Percentiles rank a stretch among this genome's conserved stretches.
Evolutionary conservation across 2,329 filamentous ascomycete genomes (phyloP).

Genomic region (Scleromitrula shiraiana): DNA sequence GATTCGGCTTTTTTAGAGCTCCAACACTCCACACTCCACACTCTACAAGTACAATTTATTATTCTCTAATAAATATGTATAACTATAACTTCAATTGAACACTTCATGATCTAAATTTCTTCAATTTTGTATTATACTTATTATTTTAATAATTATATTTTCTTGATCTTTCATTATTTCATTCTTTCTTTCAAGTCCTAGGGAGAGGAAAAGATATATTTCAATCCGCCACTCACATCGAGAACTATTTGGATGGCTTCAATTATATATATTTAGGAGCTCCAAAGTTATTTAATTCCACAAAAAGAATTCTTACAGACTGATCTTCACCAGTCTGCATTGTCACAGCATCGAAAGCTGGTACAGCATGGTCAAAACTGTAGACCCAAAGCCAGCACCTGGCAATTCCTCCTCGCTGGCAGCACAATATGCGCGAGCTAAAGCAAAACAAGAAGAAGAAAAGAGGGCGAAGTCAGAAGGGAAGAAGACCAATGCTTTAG

Average conservation of each 20-base stretch:
- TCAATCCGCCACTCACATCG: too few species aligned
- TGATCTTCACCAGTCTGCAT: background rate
- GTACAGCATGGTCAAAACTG: slow-evolving; percentile 14
- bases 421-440: slow-evolving; percentile 28
- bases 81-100: slow-evolving; percentile 6
- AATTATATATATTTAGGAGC: too few species aligned
- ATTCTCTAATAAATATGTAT: too few species aligned
- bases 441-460: slow-evolving; percentile 26
- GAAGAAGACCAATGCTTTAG: slow-evolving; percentile 3
- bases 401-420: slow-evolving; percentile 26
- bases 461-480: slow-evolving; percentile 15
- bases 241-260: too few species aligned
- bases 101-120: slow-evolving; percentile 5
- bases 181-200: too few species aligned
- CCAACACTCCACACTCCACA: too few species aligned
- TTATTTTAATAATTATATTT: background rate
- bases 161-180: background rate
- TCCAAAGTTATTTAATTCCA: too few species aligned
- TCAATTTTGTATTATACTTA: background rate
- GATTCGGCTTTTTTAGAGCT: too few species aligned
- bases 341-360: background rate
- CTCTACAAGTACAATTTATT: too few species aligned
- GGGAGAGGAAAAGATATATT: too few species aligned
- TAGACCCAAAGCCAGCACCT: slow-evolving; percentile 22
- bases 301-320: too few species aligned